Conservation (phyloP, 306 rosid species). For the Prunus salicina region DNA sequence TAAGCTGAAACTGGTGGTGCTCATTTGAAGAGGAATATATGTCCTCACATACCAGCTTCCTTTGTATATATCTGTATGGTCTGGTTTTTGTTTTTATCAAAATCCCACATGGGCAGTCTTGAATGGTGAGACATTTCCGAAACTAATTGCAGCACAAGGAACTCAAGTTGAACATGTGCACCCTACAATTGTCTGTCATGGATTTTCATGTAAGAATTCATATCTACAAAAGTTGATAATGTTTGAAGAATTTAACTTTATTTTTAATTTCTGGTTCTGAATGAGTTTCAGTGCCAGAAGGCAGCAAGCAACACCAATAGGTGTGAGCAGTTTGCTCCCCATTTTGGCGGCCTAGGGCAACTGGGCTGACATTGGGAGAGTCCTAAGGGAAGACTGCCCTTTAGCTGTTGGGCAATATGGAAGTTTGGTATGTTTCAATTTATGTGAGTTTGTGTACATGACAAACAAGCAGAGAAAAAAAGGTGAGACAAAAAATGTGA, state of each 20-base stretch:
- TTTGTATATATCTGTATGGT: neutral
- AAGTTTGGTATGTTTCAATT: neutral
- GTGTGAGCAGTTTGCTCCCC: constrained; percentile 17
- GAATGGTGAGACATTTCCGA: constrained; percentile 30
- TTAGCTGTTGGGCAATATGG: neutral
- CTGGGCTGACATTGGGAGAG: neutral
- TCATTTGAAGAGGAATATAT: constrained; percentile 24
- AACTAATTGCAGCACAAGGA: constrained; percentile 9
- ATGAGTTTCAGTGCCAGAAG: constrained; percentile 1
- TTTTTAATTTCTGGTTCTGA: neutral
- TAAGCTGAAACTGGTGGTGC: constrained; percentile 9
- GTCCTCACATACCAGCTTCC: neutral
- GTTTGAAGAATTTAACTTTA: neutral
- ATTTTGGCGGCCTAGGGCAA: neutral
- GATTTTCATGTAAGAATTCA: neutral
- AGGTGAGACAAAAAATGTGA: neutral
- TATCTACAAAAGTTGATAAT: neutral
- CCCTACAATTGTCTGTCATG: neutral
- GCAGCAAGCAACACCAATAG: constrained; percentile 11
- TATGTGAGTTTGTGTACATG: neutral
- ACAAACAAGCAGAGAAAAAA: neutral
- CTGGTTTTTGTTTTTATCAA: constrained; percentile 20
- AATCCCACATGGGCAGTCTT: constrained; percentile 35
- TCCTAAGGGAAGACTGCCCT: neutral
- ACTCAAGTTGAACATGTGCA: constrained; percentile 11